These are phyloP conservation scores for Talinum fruticosum DNA, from an alignment of 148 eudicot genomes.

Conservation along the genomic window DNA sequence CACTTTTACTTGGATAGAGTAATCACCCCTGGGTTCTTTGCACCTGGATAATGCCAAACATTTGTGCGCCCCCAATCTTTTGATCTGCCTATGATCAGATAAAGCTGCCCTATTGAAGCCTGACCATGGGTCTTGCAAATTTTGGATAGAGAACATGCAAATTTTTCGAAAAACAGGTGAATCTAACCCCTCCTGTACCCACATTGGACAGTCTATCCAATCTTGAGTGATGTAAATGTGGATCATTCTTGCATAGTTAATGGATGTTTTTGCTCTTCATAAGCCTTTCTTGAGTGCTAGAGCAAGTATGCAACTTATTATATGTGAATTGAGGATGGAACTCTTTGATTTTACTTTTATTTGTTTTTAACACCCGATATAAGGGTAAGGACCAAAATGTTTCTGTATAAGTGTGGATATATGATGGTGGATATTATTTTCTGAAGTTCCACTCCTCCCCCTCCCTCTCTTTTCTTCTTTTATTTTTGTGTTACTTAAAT, in stretches of 20 bases:
- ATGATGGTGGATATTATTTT: background rate
- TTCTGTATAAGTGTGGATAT: background rate
- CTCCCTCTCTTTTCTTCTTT: background rate
- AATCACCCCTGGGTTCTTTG: too few relatives aligned
- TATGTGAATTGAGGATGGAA: background rate
- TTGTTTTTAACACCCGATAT: too few relatives aligned
- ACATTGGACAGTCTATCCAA: background rate
- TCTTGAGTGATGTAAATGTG: background rate
- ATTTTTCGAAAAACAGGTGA: too few relatives aligned
- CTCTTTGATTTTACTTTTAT: too few relatives aligned
- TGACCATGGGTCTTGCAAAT: background rate
- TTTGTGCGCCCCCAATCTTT: too few relatives aligned
- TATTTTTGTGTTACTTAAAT: background rate
- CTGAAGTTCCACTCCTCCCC: background rate
- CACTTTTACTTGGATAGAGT: too few relatives aligned
- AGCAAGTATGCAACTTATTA: background rate
- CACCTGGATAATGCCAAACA: too few relatives aligned
- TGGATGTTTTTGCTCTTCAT: background rate
- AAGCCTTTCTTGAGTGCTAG: background rate
- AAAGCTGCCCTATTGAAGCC: too few relatives aligned
- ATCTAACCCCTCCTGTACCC: background rate
- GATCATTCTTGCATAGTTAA: background rate
- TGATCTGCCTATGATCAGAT: too few relatives aligned
- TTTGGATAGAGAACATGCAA: background rate
- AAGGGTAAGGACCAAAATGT: too few relatives aligned